Conservation (phyloP, 2,329 filamentous ascomycete genomes). For the Triangularia verruculosa region DNA sequence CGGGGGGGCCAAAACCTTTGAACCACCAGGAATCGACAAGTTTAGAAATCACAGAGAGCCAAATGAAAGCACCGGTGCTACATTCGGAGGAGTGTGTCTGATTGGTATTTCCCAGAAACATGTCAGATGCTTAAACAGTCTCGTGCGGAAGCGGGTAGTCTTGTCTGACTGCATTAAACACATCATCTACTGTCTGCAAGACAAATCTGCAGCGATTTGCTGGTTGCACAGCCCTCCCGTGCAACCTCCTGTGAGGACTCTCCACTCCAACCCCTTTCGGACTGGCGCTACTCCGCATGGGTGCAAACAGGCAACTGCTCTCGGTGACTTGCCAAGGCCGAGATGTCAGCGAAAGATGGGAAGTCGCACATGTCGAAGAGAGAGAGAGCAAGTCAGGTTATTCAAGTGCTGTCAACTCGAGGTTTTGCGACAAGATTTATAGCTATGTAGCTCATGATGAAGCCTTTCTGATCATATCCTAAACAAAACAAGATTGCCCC, state of each 20-base stretch:
- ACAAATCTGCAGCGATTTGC: not conserved
- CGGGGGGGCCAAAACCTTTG: not conserved
- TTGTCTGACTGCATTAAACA: not conserved
- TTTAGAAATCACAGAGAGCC: not conserved
- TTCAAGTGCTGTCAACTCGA: not conserved
- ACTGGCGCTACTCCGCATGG: not conserved
- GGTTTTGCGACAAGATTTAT: not conserved
- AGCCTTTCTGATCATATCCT: not conserved
- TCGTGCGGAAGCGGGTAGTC: not conserved
- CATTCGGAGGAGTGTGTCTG: not conserved
- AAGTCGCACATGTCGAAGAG: not conserved
- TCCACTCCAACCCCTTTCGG: not conserved
- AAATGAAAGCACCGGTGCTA: not conserved
- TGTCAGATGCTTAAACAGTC: constrained; percentile 1
- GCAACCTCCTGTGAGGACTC: not conserved
- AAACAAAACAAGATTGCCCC: not conserved
- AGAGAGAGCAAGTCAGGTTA: not conserved
- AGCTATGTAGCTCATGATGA: no score
- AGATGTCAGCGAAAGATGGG: not conserved
- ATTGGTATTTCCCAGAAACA: not conserved
- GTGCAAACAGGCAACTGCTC: not conserved
- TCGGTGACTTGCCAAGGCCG: not conserved
- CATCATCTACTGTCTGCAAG: not conserved
- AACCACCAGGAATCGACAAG: not conserved
- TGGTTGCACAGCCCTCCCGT: not conserved